A percentile compares a stretch with the other conserved stretches of the same genome.
These are phyloP conservation scores for Penicillium mononematosum DNA, from an alignment of 495 filamentous ascomycete genomes.

Conservation along the genomic window DNA sequence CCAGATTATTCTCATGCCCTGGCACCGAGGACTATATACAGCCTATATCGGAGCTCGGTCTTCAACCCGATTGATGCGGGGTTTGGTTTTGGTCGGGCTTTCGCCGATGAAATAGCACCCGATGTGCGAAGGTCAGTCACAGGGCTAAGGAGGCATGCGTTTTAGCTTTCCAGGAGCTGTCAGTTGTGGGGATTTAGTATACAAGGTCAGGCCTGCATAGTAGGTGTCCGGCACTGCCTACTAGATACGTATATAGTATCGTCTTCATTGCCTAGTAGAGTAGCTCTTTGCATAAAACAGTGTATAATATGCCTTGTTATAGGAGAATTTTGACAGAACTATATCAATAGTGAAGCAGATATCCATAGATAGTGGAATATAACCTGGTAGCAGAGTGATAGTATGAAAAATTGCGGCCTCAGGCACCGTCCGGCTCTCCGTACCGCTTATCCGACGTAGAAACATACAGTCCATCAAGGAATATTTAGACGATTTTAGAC, in stretches of 20 bases:
- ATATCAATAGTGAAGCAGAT: background rate
- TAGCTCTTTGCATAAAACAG: background rate
- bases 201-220: background rate
- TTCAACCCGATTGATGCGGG: conserved; percentile 27
- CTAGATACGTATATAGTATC: background rate
- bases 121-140: conserved; percentile 5
- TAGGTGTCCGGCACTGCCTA: background rate
- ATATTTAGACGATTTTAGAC: background rate
- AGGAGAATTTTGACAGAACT: background rate
- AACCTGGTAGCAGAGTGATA: background rate
- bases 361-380: background rate
- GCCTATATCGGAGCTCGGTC: conserved; percentile 23
- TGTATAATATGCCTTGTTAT: background rate
- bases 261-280: background rate
- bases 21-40: background rate
- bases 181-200: background rate
- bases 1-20: background rate
- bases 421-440: background rate
- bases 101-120: conserved; percentile 14
- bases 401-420: background rate
- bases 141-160: background rate
- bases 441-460: background rate
- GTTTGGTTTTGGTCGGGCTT: conserved; percentile 18
- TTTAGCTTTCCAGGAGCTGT: background rate
- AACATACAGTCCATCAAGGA: background rate